Evolutionary conservation across 2,329 filamentous ascomycete genomes (phyloP), one percentile per base, ranked within the genome.

Genomic region (Penicillium sp.): DNA sequence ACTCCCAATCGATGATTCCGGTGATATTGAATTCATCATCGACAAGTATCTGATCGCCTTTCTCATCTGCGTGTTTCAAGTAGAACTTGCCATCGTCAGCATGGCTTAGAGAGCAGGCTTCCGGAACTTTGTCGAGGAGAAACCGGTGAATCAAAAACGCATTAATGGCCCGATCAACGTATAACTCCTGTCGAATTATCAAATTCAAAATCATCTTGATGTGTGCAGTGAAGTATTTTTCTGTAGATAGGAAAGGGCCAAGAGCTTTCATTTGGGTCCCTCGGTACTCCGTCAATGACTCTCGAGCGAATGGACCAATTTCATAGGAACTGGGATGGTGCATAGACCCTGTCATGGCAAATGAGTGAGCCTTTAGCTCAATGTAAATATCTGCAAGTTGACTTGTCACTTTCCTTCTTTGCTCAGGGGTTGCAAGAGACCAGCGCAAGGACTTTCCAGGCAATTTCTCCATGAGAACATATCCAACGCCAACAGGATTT

Each of bases 1-100:
- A 77, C 54, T 78, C 73, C 77, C 76, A 81, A 56, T 82, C 78
- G 48, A 81, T 77, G 28, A 82, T 77, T 1, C 76, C 77, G 5
- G 75, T 80, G 29, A 82, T 74, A 52, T 79, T 77, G 54, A 70
- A 77, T 7, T 78, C 44, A 3, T 78, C 69, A 53, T 82, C 75
- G 1, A 75, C 73, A 1, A 82, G 66, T 13, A 82, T 72, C 44
- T 81, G 77, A 48, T 81, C 77, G 2, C 76, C 78, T 59, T 81
- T 82, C 56, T 81, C 78, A 52, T 79, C 75, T n/a, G 70, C 62
- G 59, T 79, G 73, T 57, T 78, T 81, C 8, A 82, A 63, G 52
- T 75, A 81, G 63, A 75, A 81, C 21, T 60, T 64, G 3, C 65
- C 56, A 26, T 69, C 64, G 19, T 69, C 58, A 57, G 58, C 14